Percentiles rank a stretch among this genome's conserved stretches.
Evolutionary conservation across 306 rosid genomes (phyloP).

Genomic region (Quercus berberidifolia): DNA sequence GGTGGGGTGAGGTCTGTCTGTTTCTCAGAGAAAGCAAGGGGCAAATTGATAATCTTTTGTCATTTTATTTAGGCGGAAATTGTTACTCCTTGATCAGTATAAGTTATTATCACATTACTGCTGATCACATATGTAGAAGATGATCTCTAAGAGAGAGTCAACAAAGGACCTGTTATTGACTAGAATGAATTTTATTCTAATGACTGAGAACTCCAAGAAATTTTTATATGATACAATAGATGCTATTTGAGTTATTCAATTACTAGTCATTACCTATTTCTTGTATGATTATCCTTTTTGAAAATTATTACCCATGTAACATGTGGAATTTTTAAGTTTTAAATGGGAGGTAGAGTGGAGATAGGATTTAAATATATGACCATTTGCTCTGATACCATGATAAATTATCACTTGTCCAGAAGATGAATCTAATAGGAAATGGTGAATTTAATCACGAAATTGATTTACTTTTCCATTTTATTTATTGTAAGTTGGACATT

Average conservation of each 20-base stretch:
- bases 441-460: background rate
- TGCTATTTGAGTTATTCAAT: background rate
- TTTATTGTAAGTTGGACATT: conserved; percentile 11
- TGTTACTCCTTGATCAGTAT: background rate
- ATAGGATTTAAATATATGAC: too few species aligned
- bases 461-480: conserved; percentile 4
- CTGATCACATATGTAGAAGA: background rate
- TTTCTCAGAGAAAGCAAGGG: background rate
- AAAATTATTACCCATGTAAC: too few species aligned
- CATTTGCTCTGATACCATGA: too few species aligned
- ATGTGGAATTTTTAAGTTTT: too few species aligned
- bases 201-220: background rate
- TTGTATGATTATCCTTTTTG: background rate
- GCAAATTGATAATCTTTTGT: background rate
- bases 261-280: background rate
- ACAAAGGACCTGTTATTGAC: background rate
- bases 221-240: background rate
- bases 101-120: background rate
- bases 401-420: too few species aligned
- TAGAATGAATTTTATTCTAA: background rate
- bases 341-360: too few species aligned
- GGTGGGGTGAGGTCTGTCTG: background rate
- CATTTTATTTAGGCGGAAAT: background rate
- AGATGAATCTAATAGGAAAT: too few species aligned
- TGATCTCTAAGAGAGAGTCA: background rate